Evolutionary conservation across 2,329 filamentous ascomycete genomes (phyloP).

Genomic region (Coniochaeta ligniaria): DNA sequence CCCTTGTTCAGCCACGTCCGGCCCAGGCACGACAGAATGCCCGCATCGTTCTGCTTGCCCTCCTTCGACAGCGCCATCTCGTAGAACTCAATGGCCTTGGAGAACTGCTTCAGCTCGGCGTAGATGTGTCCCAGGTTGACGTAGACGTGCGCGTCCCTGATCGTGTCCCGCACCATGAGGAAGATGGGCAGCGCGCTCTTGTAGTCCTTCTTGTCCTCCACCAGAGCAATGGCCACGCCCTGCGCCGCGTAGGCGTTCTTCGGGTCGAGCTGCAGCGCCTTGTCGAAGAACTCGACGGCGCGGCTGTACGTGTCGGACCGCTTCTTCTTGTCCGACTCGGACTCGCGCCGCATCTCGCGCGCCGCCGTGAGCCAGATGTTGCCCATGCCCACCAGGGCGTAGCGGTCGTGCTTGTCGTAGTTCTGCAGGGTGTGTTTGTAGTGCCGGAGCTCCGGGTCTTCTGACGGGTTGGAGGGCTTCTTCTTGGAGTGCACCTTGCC

Average conservation of each 20-base stretch:
- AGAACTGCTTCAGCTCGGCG: conserved; percentile 81
- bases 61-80: conserved; percentile 78
- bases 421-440: conserved; percentile 95
- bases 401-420: conserved; percentile 96
- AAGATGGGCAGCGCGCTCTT: conserved; percentile 79
- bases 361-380: conserved; percentile 84
- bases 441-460: conserved; percentile 87
- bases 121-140: conserved; percentile 93
- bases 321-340: conserved; percentile 86
- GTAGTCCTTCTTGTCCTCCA: conserved; percentile 90
- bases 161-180: conserved; percentile 80
- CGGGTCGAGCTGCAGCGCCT: conserved; percentile 88
- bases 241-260: conserved; percentile 96
- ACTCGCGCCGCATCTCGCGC: conserved; percentile 88
- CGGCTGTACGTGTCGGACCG: conserved; percentile 80
- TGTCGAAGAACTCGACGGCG: conserved; percentile 97
- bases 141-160: conserved; percentile 82
- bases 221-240: conserved; percentile 86
- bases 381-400: conserved; percentile 93
- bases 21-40: conserved; percentile 78
- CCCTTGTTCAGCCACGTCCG: conserved; percentile 82
- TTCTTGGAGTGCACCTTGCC: conserved; percentile 77
- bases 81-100: conserved; percentile 90
- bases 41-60: conserved; percentile 63
- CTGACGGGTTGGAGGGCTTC: conserved; percentile 68